Conservation (phyloP, 2,329 filamentous ascomycete species). For the Colletotrichum eleusines region DNA sequence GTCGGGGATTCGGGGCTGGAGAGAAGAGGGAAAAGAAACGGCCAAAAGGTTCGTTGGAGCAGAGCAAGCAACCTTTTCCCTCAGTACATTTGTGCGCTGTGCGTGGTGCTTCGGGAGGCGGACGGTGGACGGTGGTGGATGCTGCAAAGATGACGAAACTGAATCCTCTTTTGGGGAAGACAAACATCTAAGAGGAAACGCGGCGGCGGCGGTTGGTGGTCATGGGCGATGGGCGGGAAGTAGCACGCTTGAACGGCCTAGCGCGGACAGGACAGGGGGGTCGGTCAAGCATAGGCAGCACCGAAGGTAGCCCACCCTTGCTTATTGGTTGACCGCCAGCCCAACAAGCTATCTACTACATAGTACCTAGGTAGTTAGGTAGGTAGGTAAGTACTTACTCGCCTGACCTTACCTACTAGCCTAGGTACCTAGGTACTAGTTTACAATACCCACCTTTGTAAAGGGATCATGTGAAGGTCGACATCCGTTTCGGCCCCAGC, state of each 20-base stretch:
- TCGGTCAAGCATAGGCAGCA: neutral
- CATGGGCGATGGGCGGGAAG: slow-evolving; percentile 8
- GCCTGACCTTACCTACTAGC: neutral
- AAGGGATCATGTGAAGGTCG: slow-evolving; percentile 41
- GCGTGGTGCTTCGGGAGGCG: neutral
- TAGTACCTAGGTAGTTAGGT: neutral
- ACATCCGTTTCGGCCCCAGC: slow-evolving; percentile 18
- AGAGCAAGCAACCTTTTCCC: slow-evolving; percentile 21
- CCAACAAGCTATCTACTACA: slow-evolving; percentile 42
- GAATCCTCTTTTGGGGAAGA: slow-evolving; percentile 17
- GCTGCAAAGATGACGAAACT: slow-evolving; percentile 40
- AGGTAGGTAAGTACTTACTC: neutral
- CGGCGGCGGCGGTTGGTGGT: slow-evolving; percentile 19
- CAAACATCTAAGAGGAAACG: slow-evolving; percentile 7
- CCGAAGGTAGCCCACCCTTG: slow-evolving; percentile 20
- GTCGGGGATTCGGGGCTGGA: neutral
- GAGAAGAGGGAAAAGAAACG: neutral
- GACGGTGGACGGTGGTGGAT: slow-evolving; percentile 6
- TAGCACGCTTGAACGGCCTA: slow-evolving; percentile 10
- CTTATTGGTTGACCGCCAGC: slow-evolving; percentile 31
- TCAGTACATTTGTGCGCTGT: slow-evolving; percentile 1
- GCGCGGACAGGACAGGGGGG: slow-evolving; percentile 24
- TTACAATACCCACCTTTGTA: too few species aligned
- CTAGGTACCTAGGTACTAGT: neutral
- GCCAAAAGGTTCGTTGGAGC: neutral